These are phyloP conservation scores for Carex pumila DNA, from an alignment of 176 grass and related monocot genomes.

Conservation along the genomic window DNA sequence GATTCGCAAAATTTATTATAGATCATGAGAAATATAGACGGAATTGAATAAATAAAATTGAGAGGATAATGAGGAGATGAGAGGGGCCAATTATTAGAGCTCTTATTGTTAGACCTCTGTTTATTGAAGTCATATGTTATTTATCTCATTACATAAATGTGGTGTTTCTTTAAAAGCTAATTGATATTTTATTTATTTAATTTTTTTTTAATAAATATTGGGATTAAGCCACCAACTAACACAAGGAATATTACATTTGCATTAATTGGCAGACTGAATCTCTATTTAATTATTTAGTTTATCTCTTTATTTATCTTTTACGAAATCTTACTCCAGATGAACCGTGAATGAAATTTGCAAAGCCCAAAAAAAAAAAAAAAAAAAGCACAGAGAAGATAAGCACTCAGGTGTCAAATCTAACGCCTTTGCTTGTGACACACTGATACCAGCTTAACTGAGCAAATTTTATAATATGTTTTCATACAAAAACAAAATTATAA, in stretches of 20 bases:
- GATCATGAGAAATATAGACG: too few relatives aligned
- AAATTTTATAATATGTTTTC: too few relatives aligned
- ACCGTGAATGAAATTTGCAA: neutral
- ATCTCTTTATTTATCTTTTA: neutral
- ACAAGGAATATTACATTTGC: too few relatives aligned
- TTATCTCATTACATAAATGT: neutral
- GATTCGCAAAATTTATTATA: too few relatives aligned
- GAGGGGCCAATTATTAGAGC: too few relatives aligned
- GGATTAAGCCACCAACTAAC: too few relatives aligned
- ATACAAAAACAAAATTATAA: too few relatives aligned
- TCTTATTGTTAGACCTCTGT: neutral
- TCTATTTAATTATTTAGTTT: neutral
- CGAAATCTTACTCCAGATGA: neutral
- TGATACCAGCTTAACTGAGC: too few relatives aligned
- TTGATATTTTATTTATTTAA: neutral
- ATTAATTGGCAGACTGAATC: too few relatives aligned
- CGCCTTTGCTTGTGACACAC: neutral
- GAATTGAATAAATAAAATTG: too few relatives aligned
- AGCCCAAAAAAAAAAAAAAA: neutral
- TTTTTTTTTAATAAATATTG: too few relatives aligned
- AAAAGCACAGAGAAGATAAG: neutral
- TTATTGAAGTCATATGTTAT: neutral
- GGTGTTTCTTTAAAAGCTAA: neutral
- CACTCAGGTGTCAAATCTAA: neutral
- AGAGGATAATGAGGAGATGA: too few relatives aligned